Base-by-base conservation (phyloP, 169 alveolate genomes). In the Eimeria sp. region DNA sequence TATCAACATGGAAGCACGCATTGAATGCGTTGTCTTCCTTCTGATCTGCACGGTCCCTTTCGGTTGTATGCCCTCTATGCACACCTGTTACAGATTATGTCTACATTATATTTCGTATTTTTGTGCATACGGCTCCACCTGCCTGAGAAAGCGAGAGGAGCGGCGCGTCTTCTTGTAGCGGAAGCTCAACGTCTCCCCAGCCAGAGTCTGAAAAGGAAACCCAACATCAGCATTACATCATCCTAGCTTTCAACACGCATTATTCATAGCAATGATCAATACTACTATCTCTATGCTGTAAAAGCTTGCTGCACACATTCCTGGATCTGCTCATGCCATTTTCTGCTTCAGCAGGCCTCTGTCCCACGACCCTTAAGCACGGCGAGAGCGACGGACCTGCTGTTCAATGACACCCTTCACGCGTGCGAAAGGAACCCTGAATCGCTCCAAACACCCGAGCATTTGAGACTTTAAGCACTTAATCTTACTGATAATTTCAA, bases 371-470 rank as follows among this genome's bases (percentile, higher is more conserved):
- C 63, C 22, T 9, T 18, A 4, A 61, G 86, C 18, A 43, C 34
- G 16, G 16, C 45, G 67, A 34, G 7, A 4, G 9, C 20, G 25
- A 45, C 78, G 45, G 34, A 95, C 97, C 76, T 98, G 98, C 63
- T 98, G 99, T 70, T 98, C 99, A 13, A 98, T 95, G 27, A 98
- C 97, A 22, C 99, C 99, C 78, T 97, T 95, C 45, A 98, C 99
- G 86, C 96, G 98, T 30, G 99, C 98, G 87, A 98, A 98, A 47
- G 99, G 99, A 45, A 98, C 97, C 90, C 98, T 97, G 96, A 72
- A 95, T 54, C 40, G 63, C 63, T 49, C 58, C 63, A 49, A 49
- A 78, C 88, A 47, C 63, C 63, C 45, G 51, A 72, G 54, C 27
- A 49, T 2, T 18, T 4, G 54, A 72, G 82, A 49, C 54, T 5